phyloP scores from a whole-genome alignment of 805 yeast genomes.

The Candida dajiaensis region DNA sequence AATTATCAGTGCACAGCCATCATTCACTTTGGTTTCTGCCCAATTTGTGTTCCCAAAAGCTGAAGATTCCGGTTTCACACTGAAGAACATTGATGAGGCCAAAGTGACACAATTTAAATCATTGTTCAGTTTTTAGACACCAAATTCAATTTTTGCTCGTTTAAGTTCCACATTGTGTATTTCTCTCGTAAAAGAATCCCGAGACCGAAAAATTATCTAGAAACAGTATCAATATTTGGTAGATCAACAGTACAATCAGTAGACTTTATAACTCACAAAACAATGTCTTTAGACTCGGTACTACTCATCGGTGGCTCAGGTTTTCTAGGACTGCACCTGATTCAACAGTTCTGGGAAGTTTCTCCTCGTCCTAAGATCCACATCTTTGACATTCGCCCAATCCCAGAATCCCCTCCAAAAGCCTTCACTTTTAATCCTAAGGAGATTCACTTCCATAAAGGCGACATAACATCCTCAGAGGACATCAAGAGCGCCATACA shows the following conservation, averaged over 20 bases:
- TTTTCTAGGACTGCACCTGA: constrained; percentile 84
- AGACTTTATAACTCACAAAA: neutral
- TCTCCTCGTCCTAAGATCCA: constrained; percentile 67
- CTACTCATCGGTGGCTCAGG: constrained; percentile 95
- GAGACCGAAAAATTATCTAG: neutral
- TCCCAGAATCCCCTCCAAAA: constrained; percentile 65
- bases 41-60: constrained; percentile 19
- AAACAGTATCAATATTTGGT: neutral
- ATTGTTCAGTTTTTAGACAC: constrained; percentile 6
- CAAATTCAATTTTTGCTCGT: neutral
- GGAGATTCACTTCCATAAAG: constrained; percentile 58
- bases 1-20: neutral
- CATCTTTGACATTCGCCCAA: constrained; percentile 87
- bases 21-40: constrained; percentile 3
- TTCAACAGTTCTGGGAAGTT: constrained; percentile 71
- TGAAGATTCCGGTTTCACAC: constrained; percentile 6
- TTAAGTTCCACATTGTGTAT: neutral
- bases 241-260: too few relatives aligned
- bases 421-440: constrained; percentile 68
- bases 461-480: constrained; percentile 73
- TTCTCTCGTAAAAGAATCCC: neutral
- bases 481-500: constrained; percentile 64
- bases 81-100: constrained; percentile 16
- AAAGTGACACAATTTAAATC: constrained; percentile 10
- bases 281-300: constrained; percentile 35